phyloP scores from a whole-genome alignment of 2,329 filamentous ascomycete species.

The Grosmannia penicillata region DNA sequence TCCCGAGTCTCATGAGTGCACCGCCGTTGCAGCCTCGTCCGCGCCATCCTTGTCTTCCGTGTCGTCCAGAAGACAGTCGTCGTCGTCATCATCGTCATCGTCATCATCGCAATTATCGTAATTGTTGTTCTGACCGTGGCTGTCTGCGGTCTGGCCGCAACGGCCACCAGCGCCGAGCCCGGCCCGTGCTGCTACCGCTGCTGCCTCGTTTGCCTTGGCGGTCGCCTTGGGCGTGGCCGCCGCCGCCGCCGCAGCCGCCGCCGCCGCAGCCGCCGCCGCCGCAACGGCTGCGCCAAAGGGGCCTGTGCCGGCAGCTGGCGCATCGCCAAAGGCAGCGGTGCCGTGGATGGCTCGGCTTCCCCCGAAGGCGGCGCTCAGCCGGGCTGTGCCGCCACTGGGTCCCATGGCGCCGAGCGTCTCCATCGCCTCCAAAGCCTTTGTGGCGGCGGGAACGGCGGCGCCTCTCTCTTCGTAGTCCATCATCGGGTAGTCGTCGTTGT shows the following conservation, averaged over 20 bases:
- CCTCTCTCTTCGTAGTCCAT: constrained; percentile 15
- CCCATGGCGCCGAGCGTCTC: too few relatives aligned
- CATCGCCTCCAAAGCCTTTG: too few relatives aligned
- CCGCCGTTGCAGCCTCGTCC: background rate
- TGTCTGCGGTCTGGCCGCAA: constrained; percentile 6
- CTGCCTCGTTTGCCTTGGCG: constrained; percentile 10
- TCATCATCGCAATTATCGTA: constrained; percentile 4
- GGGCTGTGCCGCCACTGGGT: too few relatives aligned
- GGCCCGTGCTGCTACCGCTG: background rate
- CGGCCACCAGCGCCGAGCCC: background rate
- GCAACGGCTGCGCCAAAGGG: background rate
- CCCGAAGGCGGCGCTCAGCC: too few relatives aligned
- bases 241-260: constrained; percentile 1
- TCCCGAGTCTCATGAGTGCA: too few relatives aligned
- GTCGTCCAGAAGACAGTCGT: constrained; percentile 3
- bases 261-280: background rate
- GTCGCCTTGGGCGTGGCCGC: constrained; percentile 8
- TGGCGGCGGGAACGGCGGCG: background rate
- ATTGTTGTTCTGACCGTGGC: constrained; percentile 1
- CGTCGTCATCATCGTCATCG: background rate
- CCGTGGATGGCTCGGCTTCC: too few relatives aligned
- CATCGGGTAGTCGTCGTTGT: constrained; percentile 14
- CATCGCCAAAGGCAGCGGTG: too few relatives aligned
- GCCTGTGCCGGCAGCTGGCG: too few relatives aligned
- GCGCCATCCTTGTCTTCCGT: background rate